Evolutionary conservation across 352 stramenopile genomes (phyloP).

Genomic region (Salisapilia sapeloensis): DNA sequence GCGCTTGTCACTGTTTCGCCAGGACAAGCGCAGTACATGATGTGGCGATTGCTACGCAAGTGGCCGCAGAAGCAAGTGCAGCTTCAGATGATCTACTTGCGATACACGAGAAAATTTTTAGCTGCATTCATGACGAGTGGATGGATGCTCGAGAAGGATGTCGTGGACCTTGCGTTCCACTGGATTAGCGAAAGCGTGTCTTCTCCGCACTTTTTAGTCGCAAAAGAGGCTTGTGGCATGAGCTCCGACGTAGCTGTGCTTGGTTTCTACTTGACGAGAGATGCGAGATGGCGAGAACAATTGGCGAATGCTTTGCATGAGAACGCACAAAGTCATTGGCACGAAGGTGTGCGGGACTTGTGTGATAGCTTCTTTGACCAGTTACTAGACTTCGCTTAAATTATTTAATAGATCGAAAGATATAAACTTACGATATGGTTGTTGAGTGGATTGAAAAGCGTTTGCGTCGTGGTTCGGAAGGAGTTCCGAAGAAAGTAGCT

Average conservation of each 20-base stretch:
- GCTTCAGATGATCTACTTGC: constrained; percentile 58
- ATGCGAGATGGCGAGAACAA: constrained; percentile 35
- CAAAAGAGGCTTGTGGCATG: constrained; percentile 44
- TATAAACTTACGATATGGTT: no score
- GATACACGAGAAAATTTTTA: constrained; percentile 38
- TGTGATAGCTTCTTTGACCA: constrained; percentile 71
- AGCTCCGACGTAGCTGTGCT: constrained; percentile 51
- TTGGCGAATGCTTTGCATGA: constrained; percentile 44
- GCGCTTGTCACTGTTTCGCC: constrained; percentile 38
- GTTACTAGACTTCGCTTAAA: constrained; percentile 62
- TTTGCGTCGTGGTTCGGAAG: no score
- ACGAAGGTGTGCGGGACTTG: constrained; percentile 54
- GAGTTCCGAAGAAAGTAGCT: no score
- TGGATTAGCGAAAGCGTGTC: constrained; percentile 31
- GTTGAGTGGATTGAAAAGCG: no score
- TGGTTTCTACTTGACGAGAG: constrained; percentile 37
- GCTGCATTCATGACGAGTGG: constrained; percentile 39
- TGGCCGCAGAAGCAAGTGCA: constrained; percentile 60
- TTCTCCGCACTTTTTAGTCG: constrained; percentile 55
- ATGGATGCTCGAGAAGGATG: constrained; percentile 23
- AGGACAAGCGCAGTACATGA: constrained; percentile 33
- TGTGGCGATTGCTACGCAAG: constrained; percentile 52
- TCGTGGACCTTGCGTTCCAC: constrained; percentile 29
- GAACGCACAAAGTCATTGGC: constrained; percentile 52
- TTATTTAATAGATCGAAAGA: no score